Evolutionary conservation across 2,329 filamentous ascomycete species (phyloP), one percentile per base, ranked within the genome.

Genomic region (Colletotrichum spinosum): DNA sequence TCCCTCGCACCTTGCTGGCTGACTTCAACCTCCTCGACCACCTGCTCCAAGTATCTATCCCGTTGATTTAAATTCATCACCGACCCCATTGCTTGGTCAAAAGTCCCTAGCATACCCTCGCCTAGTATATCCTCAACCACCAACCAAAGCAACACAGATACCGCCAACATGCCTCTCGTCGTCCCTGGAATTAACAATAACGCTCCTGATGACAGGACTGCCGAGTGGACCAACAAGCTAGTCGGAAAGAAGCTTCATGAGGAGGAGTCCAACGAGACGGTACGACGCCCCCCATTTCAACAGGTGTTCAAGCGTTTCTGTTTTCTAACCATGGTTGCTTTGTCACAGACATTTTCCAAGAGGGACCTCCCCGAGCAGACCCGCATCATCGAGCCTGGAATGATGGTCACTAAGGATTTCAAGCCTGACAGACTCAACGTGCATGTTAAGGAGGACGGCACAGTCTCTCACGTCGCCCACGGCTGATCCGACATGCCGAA

Each of bases 161-260:
- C 50, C 55, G 34, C 44, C 65, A 75, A n/a, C 79, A 89, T 90
- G 88, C 88, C 88, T 85, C 87, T 90, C 77, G 82, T 90, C 71
- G 83, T 88, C 15, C 87, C 87, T 60, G 86, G 84, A 72, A 78
- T 89, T 70, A 88, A 81, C 68, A 80, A 77, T 67, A 78, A 77
- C 67, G 76, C 80, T 45, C 74, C 74, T 68, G 73, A 78, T 73
- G 72, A 78, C 74, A 81, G 82, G 76, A 86, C 82, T 41, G 79
- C 87, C 65, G 81, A 87, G 71, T 90, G 88, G 88, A 79, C 78
- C 69, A 84, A 83, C 76, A 88, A 89, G 80, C 80, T 90, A 5
- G 83, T 87, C 50, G 88, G 88, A 73, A 90, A 90, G 85, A 89
- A 82, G 52, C 76, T 90, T 11, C 81, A 82, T 10, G 87, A 88